These are phyloP conservation scores for Anthoceros angustus DNA, from an alignment of 225 moss, liverwort and hornwort species.

Conservation along the genomic window DNA sequence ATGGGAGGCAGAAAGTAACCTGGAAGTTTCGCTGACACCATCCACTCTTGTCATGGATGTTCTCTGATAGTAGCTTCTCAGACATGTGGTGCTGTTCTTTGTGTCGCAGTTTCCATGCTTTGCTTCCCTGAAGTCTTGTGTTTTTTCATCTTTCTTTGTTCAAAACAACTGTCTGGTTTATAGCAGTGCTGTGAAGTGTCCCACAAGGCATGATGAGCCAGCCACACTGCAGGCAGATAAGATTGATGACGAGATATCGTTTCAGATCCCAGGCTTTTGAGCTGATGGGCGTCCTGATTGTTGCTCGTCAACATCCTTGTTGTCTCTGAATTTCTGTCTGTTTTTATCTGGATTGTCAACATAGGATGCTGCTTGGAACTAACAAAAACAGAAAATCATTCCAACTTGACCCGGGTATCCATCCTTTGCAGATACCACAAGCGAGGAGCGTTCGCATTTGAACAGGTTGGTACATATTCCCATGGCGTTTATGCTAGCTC, in stretches of 20 bases:
- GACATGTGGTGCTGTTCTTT: not conserved
- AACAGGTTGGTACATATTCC: too few relatives aligned
- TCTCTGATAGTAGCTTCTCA: conserved; percentile 5
- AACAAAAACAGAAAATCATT: too few relatives aligned
- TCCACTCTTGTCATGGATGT: not conserved
- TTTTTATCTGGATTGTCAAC: too few relatives aligned
- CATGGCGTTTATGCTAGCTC: too few relatives aligned
- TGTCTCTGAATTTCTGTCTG: too few relatives aligned
- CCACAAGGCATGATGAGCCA: not conserved
- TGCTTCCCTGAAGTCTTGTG: too few relatives aligned
- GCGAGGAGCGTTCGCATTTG: too few relatives aligned
- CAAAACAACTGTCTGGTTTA: not conserved
- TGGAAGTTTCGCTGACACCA: conserved; percentile 2
- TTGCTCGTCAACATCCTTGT: not conserved
- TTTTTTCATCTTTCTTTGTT: too few relatives aligned
- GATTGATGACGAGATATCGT: not conserved
- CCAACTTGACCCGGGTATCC: too few relatives aligned
- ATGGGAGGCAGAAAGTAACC: not conserved
- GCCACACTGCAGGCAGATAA: not conserved
- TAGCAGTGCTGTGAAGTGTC: not conserved
- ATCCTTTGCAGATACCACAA: too few relatives aligned
- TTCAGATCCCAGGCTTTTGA: not conserved
- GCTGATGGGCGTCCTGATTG: not conserved
- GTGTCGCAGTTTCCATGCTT: too few relatives aligned
- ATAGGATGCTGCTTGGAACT: too few relatives aligned